phyloP scores from a whole-genome alignment of 495 filamentous ascomycete species.

The Penicillium chermesinum region DNA sequence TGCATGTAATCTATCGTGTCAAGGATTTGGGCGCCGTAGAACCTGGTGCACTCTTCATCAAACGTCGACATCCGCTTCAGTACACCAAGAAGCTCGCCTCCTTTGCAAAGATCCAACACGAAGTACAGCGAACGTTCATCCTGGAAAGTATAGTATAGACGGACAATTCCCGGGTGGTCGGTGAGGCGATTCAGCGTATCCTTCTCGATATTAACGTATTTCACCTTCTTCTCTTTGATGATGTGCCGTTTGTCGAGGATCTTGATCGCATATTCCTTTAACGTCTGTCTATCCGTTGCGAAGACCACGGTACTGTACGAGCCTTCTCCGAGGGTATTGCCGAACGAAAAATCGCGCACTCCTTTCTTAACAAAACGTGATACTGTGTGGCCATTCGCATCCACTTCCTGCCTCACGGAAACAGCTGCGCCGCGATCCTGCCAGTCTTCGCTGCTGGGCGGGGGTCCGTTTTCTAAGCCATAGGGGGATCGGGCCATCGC shows the following conservation, averaged over 20 bases:
- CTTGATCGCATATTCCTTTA: conserved; percentile 97
- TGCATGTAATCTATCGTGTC: conserved; percentile 99
- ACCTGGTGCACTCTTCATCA: conserved; percentile 90
- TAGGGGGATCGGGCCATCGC: conserved; percentile 53
- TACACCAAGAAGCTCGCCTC: conserved; percentile 87
- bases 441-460: conserved; percentile 84
- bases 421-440: conserved; percentile 88
- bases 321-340: conserved; percentile 86
- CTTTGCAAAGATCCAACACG: conserved; percentile 88
- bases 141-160: conserved; percentile 98
- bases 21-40: conserved; percentile 94
- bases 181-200: conserved; percentile 94
- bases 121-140: conserved; percentile 95
- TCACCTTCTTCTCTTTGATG: conserved; percentile 99
- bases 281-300: conserved; percentile 89
- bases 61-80: conserved; percentile 92
- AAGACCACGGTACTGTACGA: conserved; percentile 97
- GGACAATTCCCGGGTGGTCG: conserved; percentile 94
- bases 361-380: conserved; percentile 89
- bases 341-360: conserved; percentile 94
- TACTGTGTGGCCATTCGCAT: conserved; percentile 76
- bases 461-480: conserved; percentile 57
- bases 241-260: conserved; percentile 98
- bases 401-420: conserved; percentile 67
- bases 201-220: conserved; percentile 99